Evolutionary conservation across 1,284 basidiomycete species (phyloP).

Genomic region (Leccinum angustisporum): DNA sequence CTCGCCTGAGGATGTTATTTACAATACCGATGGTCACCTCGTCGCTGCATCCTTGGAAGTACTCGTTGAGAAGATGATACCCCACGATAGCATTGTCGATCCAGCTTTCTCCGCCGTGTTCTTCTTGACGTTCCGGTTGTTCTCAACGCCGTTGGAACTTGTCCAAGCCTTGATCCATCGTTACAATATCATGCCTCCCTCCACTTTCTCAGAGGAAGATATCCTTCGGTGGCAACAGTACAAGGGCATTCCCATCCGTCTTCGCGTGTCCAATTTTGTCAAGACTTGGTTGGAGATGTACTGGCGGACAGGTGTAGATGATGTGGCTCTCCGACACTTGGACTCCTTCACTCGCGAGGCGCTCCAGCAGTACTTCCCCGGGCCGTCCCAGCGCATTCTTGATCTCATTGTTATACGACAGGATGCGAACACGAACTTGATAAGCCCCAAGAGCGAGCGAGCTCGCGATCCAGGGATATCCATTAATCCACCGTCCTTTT

Average conservation of each 20-base stretch:
- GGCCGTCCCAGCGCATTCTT: conserved; percentile 69
- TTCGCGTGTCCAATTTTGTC: conserved; percentile 89
- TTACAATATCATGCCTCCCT: conserved; percentile 74
- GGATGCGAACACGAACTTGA: conserved; percentile 43
- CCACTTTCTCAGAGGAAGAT: conserved; percentile 61
- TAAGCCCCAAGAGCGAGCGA: conserved; percentile 60
- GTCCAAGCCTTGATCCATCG: conserved; percentile 76
- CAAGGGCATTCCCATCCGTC: conserved; percentile 85
- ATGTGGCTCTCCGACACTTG: conserved; percentile 58
- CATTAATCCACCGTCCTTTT: conserved; percentile 58
- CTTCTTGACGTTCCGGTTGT: conserved; percentile 95
- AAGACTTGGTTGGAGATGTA: conserved; percentile 92
- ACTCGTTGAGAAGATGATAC: conserved; percentile 95
- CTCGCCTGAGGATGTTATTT: conserved; percentile 79
- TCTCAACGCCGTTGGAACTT: conserved; percentile 78
- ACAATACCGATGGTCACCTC: conserved; percentile 87
- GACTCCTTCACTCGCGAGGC: conserved; percentile 64
- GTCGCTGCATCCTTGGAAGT: conserved; percentile 89
- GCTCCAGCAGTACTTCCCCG: conserved; percentile 62
- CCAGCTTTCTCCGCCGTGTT: conserved; percentile 85
- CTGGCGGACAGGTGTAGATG: conserved; percentile 77
- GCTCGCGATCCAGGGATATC: conserved; percentile 67
- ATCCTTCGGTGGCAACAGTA: conserved; percentile 76
- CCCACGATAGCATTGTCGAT: conserved; percentile 88
- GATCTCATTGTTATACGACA: conserved; percentile 64